phyloP scores from a whole-genome alignment of 345 rosid genomes.

The Theobroma cacao region DNA sequence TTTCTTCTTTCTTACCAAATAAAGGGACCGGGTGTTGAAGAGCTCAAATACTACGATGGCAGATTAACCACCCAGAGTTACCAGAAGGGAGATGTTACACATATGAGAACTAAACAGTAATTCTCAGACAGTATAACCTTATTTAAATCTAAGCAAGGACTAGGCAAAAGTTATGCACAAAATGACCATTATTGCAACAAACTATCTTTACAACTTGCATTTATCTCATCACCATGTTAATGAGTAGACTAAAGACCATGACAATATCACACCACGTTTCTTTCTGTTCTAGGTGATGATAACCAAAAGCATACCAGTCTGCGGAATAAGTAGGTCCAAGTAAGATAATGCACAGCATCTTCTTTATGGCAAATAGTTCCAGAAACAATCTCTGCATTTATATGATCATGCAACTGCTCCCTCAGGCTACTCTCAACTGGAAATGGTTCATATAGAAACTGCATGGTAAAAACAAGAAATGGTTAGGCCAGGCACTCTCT shows the following conservation, averaged over 20 bases:
- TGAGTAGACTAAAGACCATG: not conserved
- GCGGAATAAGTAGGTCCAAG: slow-evolving; percentile 96
- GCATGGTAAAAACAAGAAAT: slow-evolving; percentile 25
- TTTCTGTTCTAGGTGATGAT: not conserved
- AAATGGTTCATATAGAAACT: slow-evolving; percentile 98
- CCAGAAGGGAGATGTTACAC: not conserved
- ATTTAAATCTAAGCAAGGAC: not conserved
- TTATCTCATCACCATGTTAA: not conserved
- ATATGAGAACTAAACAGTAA: not conserved
- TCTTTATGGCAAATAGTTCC: slow-evolving; percentile 88
- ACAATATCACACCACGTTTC: not conserved
- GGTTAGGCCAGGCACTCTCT: slow-evolving; percentile 7
- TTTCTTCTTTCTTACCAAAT: not conserved
- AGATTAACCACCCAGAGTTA: not conserved
- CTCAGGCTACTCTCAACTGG: slow-evolving; percentile 98
- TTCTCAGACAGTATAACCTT: not conserved
- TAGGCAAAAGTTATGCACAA: not conserved
- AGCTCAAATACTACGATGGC: not conserved
- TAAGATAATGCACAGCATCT: slow-evolving; percentile 91
- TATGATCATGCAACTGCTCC: slow-evolving; percentile 81
- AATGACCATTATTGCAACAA: not conserved
- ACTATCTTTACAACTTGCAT: not conserved
- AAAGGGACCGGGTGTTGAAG: not conserved
- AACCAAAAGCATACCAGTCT: slow-evolving; percentile 65
- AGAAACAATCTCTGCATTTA: slow-evolving; percentile 90